A percentile compares a stretch with the other conserved stretches of the same genome.
phyloP scores from a whole-genome alignment of 1,139 yeast genomes.

The Candida sp. region DNA sequence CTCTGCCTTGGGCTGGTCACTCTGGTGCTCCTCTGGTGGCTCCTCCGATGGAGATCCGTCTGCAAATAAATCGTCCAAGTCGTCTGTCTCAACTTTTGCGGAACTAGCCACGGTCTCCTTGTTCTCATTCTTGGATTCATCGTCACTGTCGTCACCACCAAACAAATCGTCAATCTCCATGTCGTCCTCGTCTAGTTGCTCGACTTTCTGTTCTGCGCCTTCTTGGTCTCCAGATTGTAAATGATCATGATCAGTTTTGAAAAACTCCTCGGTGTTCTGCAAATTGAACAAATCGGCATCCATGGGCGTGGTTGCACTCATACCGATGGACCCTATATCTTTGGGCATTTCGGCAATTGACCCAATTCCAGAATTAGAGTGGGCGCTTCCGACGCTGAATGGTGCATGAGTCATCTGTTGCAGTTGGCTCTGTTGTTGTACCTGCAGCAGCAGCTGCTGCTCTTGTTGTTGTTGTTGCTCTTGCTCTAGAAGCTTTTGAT shows the following conservation, averaged over 20 bases:
- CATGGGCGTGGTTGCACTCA: conserved; percentile 21
- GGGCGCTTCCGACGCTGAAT: conserved; percentile 30
- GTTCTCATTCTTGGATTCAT: conserved; percentile 7
- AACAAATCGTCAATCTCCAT: conserved; percentile 46
- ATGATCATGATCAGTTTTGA: conserved; percentile 8
- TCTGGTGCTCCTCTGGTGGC: too few relatives aligned
- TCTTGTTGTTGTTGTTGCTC: conserved; percentile 13
- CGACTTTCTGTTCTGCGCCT: conserved; percentile 23
- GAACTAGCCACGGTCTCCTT: background rate
- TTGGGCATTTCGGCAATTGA: conserved; percentile 21
- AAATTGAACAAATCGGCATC: conserved; percentile 28
- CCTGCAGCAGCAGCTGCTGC: too few relatives aligned
- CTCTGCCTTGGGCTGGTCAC: background rate
- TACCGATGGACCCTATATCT: conserved; percentile 16
- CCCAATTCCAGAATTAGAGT: conserved; percentile 30
- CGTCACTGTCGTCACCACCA: conserved; percentile 41
- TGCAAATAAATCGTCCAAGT: conserved; percentile 11
- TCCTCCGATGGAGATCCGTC: background rate
- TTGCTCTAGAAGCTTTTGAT: conserved; percentile 11
- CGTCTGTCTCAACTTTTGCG: conserved; percentile 1
- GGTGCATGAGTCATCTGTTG: conserved; percentile 14
- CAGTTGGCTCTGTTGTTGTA: too few relatives aligned
- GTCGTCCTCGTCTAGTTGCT: conserved; percentile 37
- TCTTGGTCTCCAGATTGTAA: conserved; percentile 4
- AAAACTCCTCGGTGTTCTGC: conserved; percentile 20